Evolutionary conservation across 2,329 filamentous ascomycete species (phyloP), one percentile per base, ranked within the genome.

Genomic region (Beauveria brongniartii): DNA sequence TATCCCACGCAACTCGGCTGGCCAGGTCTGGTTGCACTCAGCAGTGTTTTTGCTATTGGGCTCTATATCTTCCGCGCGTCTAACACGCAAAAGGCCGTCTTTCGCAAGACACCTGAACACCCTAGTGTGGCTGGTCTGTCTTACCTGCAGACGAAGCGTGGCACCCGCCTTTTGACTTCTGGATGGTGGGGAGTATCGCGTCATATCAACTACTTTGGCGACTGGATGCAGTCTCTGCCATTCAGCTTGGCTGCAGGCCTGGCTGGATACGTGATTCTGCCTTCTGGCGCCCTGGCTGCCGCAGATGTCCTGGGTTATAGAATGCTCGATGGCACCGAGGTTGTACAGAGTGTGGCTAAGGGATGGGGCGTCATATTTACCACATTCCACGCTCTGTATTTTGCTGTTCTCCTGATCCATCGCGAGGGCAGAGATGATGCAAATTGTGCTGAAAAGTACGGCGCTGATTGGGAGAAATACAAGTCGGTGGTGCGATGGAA

Each of bases 191-290:
- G 92, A 40, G 80, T 83, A 26, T 89, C 91, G 0, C 84, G 92
- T 34, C 92, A 97, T 73, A 92, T 96, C 79, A 97, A 96, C 77
- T 96, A 96, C 74, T 78, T 95, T 4, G 92, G 92, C 44, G 92
- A 96, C 75, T 96, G 92, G 92, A 78, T 93, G 65, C 91, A 95
- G 83, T 84, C 88, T 12, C 94, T 90, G 85, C 85, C 91, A 0
- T 96, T 93, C 72, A 90, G 86, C 63, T 78, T 96, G 43, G 92
- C 92, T 0, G 96, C 92, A 0, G 89, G 90, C 0, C 74, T 93
- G 63, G 88, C 91, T 0, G 92, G 92, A 2, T 96, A 92, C 68
- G 74, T 85, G 1, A 84, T 95, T 51, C 76, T 86, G 3, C 78
- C 82, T 0, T 77, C 78, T 1, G 81, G 79, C 3, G 75, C 75